phyloP scores from a whole-genome alignment of 2,329 filamentous ascomycete species.

The Zasmidium angulare region DNA sequence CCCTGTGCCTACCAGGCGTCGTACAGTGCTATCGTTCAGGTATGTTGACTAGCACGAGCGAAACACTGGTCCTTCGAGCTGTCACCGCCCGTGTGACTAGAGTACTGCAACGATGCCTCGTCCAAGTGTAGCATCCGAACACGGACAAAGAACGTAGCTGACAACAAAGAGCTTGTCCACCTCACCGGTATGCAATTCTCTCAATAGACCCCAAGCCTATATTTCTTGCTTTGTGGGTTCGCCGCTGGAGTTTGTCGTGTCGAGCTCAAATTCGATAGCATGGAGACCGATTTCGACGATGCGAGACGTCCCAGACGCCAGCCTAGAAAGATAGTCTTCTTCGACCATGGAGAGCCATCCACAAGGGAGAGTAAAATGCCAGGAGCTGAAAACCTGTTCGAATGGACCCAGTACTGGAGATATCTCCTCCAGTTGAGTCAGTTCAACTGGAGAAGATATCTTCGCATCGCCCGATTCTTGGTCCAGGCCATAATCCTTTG shows the following conservation, averaged over 20 bases:
- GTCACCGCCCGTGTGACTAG: too few relatives aligned
- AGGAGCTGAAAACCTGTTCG: neutral
- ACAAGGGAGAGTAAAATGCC: too few relatives aligned
- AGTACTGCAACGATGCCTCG: too few relatives aligned
- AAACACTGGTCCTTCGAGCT: too few relatives aligned
- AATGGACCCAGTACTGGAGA: too few relatives aligned
- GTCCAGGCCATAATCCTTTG: neutral
- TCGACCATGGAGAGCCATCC: neutral
- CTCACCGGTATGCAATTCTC: neutral
- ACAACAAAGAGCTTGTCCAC: conserved; percentile 1
- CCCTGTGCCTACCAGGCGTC: conserved; percentile 5
- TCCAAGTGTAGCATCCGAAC: neutral
- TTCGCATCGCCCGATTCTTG: neutral
- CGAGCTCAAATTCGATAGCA: neutral
- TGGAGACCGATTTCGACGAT: neutral
- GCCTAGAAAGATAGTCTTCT: neutral
- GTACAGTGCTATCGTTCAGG: conserved; percentile 16
- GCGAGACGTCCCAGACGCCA: neutral
- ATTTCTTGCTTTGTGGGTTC: neutral
- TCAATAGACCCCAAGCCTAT: neutral
- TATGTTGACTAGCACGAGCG: too few relatives aligned
- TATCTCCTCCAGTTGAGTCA: neutral
- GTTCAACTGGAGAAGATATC: neutral
- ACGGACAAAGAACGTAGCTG: neutral
- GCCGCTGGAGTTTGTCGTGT: neutral